These are phyloP conservation scores for Rhizophagus clarus DNA, from an alignment of 192 early-diverging fungal species.

Conservation along the genomic window DNA sequence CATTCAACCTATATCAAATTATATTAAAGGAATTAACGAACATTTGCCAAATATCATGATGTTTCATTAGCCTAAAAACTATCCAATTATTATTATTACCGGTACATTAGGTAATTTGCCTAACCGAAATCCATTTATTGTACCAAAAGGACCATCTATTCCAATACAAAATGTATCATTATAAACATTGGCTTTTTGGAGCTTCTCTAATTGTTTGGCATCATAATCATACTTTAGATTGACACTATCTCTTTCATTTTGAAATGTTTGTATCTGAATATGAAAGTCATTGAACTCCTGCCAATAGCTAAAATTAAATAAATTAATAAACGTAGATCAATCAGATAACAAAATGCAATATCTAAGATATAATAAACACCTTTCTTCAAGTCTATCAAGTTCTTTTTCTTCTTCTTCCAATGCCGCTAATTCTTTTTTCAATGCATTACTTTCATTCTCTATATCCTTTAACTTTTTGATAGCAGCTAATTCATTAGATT, in stretches of 20 bases:
- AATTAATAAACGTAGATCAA: neutral
- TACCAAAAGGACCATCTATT: constrained; percentile 83
- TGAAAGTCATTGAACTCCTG: constrained; percentile 78
- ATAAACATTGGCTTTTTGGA: constrained; percentile 93
- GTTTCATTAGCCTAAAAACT: neutral
- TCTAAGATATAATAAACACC: constrained; percentile 35
- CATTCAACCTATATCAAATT: constrained; percentile 72
- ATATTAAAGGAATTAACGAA: constrained; percentile 14
- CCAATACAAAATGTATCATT: constrained; percentile 93
- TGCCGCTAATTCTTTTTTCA: constrained; percentile 47
- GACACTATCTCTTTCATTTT: constrained; percentile 78
- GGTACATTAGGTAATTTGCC: constrained; percentile 75
- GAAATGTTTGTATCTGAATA: constrained; percentile 59
- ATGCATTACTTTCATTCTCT: constrained; percentile 46
- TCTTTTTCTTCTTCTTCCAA: constrained; percentile 57
- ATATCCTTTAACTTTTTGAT: constrained; percentile 54
- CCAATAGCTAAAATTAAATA: constrained; percentile 51
- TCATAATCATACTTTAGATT: constrained; percentile 80
- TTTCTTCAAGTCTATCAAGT: constrained; percentile 62
- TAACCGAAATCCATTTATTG: constrained; percentile 92
- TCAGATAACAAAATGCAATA: neutral
- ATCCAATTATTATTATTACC: constrained; percentile 45
- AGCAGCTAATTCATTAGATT: constrained; percentile 40
- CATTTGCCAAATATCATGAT: neutral
- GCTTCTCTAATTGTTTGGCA: constrained; percentile 71